Base-by-base conservation (phyloP, 106 monocot species). In the Ottelia alismoides region DNA sequence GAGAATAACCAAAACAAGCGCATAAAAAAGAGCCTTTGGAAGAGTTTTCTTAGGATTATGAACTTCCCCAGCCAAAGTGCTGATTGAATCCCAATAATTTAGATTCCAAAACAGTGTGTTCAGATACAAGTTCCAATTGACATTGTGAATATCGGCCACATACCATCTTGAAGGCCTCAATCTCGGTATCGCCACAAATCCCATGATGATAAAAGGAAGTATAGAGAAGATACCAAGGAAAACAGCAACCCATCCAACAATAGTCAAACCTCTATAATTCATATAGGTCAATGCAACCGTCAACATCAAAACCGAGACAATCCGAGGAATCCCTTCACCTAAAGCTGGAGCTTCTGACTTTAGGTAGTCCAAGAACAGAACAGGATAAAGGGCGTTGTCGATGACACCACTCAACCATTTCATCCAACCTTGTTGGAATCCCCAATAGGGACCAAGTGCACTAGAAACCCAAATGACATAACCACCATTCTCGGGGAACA, bases 331-430 rank as follows among this genome's bases (percentile, higher is more conserved):
- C 10, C 83, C 83, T 16, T 58, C 74, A 3, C 56, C 75, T 30
- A 84, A 43, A 23, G 68, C 71, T 18, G 78, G 83, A 25, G 78
- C 47, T 19, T 48, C 65, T 18, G 83, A 72, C 53, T 84, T 78
- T 43, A 84, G 68, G 55, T 84, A 84, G 58, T 84, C 83, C 25
- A 84, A 57, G 22, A 84, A 75, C 3, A 84, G 62, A 49, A 84
- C 83, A 2, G 83, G 83, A 51, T 84, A 84, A 1, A 84, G 71
- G 22, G 83, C 83, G 65, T 84, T 84, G 69, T 84, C 83, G 11
- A 84, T 84, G 12, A 84, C 78, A 45, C 83, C 83, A 47, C 83
- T 84, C n/a, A 84, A 58, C 83, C 83, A 84, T 58, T 84, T 84
- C 75, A 84, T 71, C 83, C 83, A 84, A 46, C 83, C 83, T 45